Evolutionary conservation across 2,329 filamentous ascomycete genomes (phyloP), one percentile per base, ranked within the genome.

Genomic region (Biscogniauxia marginata): DNA sequence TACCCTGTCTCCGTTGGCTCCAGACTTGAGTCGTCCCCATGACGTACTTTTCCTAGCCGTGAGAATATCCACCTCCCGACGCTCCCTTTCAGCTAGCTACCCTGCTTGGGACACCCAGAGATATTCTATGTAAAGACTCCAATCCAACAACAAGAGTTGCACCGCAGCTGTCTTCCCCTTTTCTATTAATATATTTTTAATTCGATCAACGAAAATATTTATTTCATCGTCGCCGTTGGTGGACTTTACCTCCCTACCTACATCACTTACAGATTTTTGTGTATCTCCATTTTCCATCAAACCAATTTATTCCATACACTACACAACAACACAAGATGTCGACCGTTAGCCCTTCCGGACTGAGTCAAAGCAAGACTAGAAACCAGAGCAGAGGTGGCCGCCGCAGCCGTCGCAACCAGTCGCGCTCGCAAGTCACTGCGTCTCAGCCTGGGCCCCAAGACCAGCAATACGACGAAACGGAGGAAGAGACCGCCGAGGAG

Each of bases 401-500:
- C 50, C 65, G 67, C 46, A 63, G 61, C 18, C 65, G 65, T 49
- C 65, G 63, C 52, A 66, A 65, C 50, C 61, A 64, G 43, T 66
- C 63, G 7, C 60, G 61, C 30, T 55, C 63, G 24, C 59, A 68
- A 43, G 51, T 63, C 22, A 62, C 64, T 2, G 61, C 62, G 3
- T 25, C 64, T 6, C 63, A 68, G 54, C 66, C 68, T 19, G 54
- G 53, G 4, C 22, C 59, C 1, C 60, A 62, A 34, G 48, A 56
- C 18, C 62, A 67, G 24, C 63, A 4, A 62, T 59, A 63, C 48
- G 66, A 65, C 54, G 65, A 61, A 3, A 63, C 63, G 9, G 64
- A 71, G 11, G 63, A 66, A 46, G 67, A 68, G 23, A 66, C 65
- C 21, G 58, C 54, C 5, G 57, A 67, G 39, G 63, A 71, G 55